These are phyloP conservation scores for Agroathelia rolfsii DNA, from an alignment of 1,284 basidiomycete genomes.

Conservation along the genomic window DNA sequence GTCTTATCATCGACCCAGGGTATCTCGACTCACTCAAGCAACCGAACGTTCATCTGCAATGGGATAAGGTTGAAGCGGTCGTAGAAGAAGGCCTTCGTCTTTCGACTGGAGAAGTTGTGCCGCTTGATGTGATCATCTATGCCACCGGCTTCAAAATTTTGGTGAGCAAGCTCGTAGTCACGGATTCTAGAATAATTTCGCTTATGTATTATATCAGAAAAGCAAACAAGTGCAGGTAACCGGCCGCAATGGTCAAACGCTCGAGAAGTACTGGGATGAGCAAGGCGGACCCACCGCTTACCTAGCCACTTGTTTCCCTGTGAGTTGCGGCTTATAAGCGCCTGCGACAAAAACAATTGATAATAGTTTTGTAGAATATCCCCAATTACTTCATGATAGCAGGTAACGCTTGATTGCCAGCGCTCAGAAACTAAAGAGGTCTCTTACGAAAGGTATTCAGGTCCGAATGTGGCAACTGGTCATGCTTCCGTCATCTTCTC, in stretches of 20 bases:
- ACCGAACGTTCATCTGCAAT: slow-evolving; percentile 40
- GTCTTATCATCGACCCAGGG: slow-evolving; percentile 43
- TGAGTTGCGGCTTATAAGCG: too few species aligned
- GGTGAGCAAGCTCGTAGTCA: slow-evolving; percentile 19
- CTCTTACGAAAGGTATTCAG: too few species aligned
- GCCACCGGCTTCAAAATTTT: slow-evolving; percentile 34
- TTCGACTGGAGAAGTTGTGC: slow-evolving; percentile 35
- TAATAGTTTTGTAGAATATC: too few species aligned
- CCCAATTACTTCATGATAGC: slow-evolving; percentile 31
- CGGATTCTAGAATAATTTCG: too few species aligned
- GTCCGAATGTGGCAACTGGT: slow-evolving; percentile 37
- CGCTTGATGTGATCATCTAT: slow-evolving; percentile 41
- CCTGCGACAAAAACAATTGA: too few species aligned
- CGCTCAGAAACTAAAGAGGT: too few species aligned
- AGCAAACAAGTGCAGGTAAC: too few species aligned
- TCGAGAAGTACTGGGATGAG: slow-evolving; percentile 28
- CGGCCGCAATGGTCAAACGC: slow-evolving; percentile 17
- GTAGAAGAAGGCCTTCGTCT: slow-evolving; percentile 36
- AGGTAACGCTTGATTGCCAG: slow-evolving; percentile 17
- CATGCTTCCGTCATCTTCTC: slow-evolving; percentile 36
- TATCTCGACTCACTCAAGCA: slow-evolving; percentile 39
- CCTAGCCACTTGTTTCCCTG: slow-evolving; percentile 28
- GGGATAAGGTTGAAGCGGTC: slow-evolving; percentile 32
- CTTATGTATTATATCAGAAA: slow-evolving; percentile 1
- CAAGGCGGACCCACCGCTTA: slow-evolving; percentile 31